These are phyloP conservation scores for Leccinum sublutescens DNA, from an alignment of 768 basidiomycete genomes.

Conservation along the genomic window DNA sequence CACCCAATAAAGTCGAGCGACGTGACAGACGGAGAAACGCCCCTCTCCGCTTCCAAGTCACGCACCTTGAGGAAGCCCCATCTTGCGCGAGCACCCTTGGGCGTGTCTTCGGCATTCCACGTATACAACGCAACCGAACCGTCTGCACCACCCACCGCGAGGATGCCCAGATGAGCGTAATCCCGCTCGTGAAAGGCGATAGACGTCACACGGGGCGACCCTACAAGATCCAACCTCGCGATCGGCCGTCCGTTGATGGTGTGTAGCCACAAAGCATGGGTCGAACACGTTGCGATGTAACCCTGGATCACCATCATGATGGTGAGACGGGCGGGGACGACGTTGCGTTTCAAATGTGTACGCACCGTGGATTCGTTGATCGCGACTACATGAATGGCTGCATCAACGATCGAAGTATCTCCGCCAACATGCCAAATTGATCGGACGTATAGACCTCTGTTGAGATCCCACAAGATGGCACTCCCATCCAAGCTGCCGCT, in stretches of 20 bases:
- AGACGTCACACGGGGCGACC: constrained; percentile 61
- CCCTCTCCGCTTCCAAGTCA: constrained; percentile 56
- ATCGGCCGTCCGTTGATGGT: constrained; percentile 86
- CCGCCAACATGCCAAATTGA: constrained; percentile 68
- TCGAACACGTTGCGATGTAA: constrained; percentile 82
- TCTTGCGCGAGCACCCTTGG: constrained; percentile 57
- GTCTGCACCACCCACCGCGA: constrained; percentile 79
- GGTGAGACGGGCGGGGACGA: not conserved
- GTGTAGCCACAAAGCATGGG: constrained; percentile 67
- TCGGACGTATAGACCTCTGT: constrained; percentile 74
- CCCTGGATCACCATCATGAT: constrained; percentile 49
- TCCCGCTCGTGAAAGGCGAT: constrained; percentile 89
- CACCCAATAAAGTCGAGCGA: constrained; percentile 84
- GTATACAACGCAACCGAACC: constrained; percentile 79
- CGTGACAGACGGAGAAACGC: constrained; percentile 48
- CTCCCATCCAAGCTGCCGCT: constrained; percentile 87
- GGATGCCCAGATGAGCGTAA: constrained; percentile 70
- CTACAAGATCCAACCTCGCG: constrained; percentile 58
- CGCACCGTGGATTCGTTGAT: constrained; percentile 87
- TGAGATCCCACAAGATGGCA: constrained; percentile 88
- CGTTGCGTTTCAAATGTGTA: not conserved
- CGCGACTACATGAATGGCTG: constrained; percentile 63
- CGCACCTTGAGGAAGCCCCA: constrained; percentile 77
- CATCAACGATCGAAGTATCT: constrained; percentile 21
- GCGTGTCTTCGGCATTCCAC: constrained; percentile 78